Conservation (phyloP, 768 basidiomycete species). For the Tylopilus plumbeoviolaceoides region DNA sequence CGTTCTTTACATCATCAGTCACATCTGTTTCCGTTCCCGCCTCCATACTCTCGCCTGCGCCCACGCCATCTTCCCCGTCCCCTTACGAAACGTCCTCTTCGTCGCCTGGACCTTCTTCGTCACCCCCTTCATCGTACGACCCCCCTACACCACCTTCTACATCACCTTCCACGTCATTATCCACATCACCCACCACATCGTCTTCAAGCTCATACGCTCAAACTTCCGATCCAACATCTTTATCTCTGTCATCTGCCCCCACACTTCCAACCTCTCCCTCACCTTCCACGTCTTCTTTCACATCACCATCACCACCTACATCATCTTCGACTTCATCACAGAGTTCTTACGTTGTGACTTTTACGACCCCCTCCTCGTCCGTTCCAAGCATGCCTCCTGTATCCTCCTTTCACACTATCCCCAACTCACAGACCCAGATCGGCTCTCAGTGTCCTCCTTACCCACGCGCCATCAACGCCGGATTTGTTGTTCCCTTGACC, state of each 20-base stretch:
- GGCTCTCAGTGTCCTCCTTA: conserved; percentile 22
- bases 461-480: conserved; percentile 1
- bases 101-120: background rate
- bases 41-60: too few species aligned
- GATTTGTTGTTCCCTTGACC: conserved; percentile 4
- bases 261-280: background rate
- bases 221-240: background rate
- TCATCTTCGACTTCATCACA: background rate
- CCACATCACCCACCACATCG: background rate
- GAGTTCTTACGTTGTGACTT: background rate
- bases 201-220: background rate
- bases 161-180: background rate
- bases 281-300: background rate
- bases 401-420: background rate
- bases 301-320: background rate
- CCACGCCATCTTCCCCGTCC: background rate
- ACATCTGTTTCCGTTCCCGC: background rate
- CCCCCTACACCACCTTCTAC: background rate
- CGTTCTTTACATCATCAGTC: background rate
- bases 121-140: background rate
- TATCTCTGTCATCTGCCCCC: background rate
- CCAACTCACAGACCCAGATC: conserved; percentile 19
- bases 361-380: background rate
- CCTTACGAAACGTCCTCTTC: background rate
- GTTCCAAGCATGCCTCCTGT: background rate